Percentiles rank a stretch among this genome's conserved stretches.
phyloP scores from a whole-genome alignment of 2,329 filamentous ascomycete genomes.

The Aspergillus ustus region DNA sequence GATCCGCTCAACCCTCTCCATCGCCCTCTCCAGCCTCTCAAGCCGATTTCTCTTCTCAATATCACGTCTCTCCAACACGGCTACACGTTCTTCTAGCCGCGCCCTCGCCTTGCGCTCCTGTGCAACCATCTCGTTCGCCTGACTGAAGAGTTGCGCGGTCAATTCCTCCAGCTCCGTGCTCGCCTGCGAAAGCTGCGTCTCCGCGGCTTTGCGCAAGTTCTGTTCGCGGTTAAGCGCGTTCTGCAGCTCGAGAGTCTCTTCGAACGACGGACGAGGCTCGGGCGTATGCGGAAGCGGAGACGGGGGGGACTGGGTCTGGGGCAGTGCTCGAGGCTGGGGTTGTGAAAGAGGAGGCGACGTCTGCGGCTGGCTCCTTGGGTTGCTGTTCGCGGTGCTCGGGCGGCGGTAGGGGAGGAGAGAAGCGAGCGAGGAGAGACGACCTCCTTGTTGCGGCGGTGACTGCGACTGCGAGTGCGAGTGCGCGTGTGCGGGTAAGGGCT shows the following conservation, averaged over 20 bases:
- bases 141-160: conserved; percentile 63
- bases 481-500: conserved; percentile 29
- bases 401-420: conserved; percentile 46
- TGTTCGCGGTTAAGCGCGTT: conserved; percentile 60
- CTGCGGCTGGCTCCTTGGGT: background rate
- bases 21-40: conserved; percentile 59
- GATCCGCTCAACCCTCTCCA: conserved; percentile 63
- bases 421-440: conserved; percentile 44
- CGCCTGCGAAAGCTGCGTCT: conserved; percentile 58
- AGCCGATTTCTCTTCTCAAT: conserved; percentile 57
- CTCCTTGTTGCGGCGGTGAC: conserved; percentile 28
- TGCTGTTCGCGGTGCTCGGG: conserved; percentile 36
- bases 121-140: conserved; percentile 71
- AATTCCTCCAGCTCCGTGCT: conserved; percentile 66
- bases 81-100: conserved; percentile 54
- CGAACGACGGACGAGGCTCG: conserved; percentile 28
- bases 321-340: background rate
- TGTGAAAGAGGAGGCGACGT: background rate
- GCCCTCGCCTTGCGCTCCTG: conserved; percentile 63
- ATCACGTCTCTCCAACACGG: conserved; percentile 51
- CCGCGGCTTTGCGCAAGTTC: conserved; percentile 59
- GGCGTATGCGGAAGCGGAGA: conserved; percentile 29
- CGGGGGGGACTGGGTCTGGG: conserved; percentile 23
- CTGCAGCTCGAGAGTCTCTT: conserved; percentile 52
- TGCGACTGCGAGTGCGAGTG: conserved; percentile 43